Percentiles rank a stretch among this genome's conserved stretches.
phyloP scores from a whole-genome alignment of 177 flowering plant species.

The Vitis hybrid region DNA sequence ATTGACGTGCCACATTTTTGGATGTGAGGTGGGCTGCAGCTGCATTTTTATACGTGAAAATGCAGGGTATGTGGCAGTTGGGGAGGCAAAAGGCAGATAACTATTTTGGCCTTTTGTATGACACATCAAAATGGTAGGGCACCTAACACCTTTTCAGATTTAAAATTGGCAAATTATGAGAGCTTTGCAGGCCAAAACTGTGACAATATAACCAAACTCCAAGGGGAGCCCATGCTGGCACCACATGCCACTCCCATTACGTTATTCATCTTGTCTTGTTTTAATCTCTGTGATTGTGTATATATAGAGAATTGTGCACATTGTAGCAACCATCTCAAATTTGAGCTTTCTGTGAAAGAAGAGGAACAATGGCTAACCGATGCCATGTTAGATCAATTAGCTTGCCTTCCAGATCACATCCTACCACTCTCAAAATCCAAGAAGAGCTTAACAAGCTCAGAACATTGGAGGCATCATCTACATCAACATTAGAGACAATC shows the following conservation, averaged over 20 bases:
- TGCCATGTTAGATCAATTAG: conserved; percentile 34
- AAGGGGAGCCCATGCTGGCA: conserved; percentile 12
- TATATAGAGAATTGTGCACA: conserved; percentile 2
- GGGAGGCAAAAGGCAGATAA: conserved; percentile 22
- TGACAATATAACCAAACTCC: conserved; percentile 16
- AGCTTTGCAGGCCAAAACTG: conserved; percentile 2
- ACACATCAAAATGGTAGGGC: neutral
- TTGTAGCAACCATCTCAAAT: neutral
- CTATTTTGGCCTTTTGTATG: neutral
- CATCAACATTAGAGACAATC: conserved; percentile 14
- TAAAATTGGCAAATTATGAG: neutral
- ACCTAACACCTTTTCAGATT: neutral
- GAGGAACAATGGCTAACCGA: conserved; percentile 23
- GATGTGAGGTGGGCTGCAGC: too few relatives aligned
- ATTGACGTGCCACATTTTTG: too few relatives aligned
- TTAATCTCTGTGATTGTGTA: neutral
- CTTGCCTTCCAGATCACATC: conserved; percentile 52
- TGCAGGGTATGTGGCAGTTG: too few relatives aligned
- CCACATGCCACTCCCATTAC: conserved; percentile 13
- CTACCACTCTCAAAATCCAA: conserved; percentile 29
- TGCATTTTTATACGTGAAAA: too few relatives aligned
- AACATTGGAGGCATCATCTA: conserved; percentile 9
- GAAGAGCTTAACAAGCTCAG: conserved; percentile 36
- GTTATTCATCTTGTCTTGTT: neutral
- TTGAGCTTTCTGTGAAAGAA: neutral